Evolutionary conservation across 805 yeast species (phyloP).

Genomic region (Candida corydali): DNA sequence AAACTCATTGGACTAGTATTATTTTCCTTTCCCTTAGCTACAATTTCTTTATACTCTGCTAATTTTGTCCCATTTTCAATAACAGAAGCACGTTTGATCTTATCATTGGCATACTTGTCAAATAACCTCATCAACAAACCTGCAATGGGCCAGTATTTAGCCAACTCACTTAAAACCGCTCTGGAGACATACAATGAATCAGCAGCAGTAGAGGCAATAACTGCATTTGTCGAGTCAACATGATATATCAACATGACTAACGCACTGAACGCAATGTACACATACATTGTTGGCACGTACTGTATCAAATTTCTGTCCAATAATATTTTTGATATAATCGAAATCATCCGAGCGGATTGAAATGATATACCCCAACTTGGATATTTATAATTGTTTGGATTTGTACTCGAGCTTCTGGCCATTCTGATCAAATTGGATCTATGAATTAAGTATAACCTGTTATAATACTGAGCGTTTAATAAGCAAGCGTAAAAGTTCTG

Average conservation of each 20-base stretch:
- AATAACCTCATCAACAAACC: constrained; percentile 31
- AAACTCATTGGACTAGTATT: constrained; percentile 1
- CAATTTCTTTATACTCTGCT: constrained; percentile 36
- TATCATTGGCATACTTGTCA: constrained; percentile 41
- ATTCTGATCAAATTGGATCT: constrained; percentile 59
- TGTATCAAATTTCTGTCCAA: constrained; percentile 45
- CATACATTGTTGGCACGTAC: constrained; percentile 55
- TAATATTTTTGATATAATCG: constrained; percentile 56
- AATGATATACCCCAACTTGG: constrained; percentile 82
- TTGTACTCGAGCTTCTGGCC: constrained; percentile 38
- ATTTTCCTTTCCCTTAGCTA: constrained; percentile 7
- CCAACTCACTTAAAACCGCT: constrained; percentile 35
- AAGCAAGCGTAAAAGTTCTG: constrained; percentile 57
- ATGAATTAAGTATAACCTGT: constrained; percentile 66
- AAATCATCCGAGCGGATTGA: constrained; percentile 75
- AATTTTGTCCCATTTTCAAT: constrained; percentile 35
- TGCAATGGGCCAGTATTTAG: constrained; percentile 37
- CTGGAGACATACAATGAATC: constrained; percentile 37
- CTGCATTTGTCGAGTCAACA: constrained; percentile 41
- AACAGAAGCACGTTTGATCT: constrained; percentile 36
- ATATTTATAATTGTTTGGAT: constrained; percentile 44
- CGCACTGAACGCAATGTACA: constrained; percentile 59
- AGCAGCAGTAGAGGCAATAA: constrained; percentile 39
- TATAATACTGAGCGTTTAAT: constrained; percentile 66
- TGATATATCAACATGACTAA: constrained; percentile 71